Base-by-base conservation (phyloP, 257 asterid species). In the Gentiana straminea region DNA sequence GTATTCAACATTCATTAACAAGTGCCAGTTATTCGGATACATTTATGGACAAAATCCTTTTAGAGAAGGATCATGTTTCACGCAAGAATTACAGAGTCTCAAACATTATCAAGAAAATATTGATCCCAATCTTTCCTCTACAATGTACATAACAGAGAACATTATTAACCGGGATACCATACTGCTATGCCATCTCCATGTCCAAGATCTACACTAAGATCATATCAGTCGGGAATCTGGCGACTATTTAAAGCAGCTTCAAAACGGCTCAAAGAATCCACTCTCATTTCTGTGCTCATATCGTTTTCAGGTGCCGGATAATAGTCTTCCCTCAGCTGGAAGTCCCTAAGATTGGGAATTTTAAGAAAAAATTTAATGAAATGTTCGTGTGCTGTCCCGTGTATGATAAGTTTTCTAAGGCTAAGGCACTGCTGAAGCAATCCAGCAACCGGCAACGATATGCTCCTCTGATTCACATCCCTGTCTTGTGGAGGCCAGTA, bases 211-310 rank as follows among this genome's bases (percentile, higher is more conserved):
- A 13, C 3, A 8, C 15, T n/a, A 6, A 2, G 4, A 9, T 52
- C 46, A 55, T 33, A 47, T 83, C 80, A 91, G 58, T 91, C 95
- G 2, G 77, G 15, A 55, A 88, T 85, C 64, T 5, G 82, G 13
- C 94, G 89, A 41, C 80, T 63, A 51, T 92, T 85, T 39, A 83
- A 80, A 38, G 86, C 75, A 47, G 71, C 87, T 72, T 92, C 97
- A 44, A 85, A 92, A 32, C 97, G 82, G 66, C 89, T 72, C 52
- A 94, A 81, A 2, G 98, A 92, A 57, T 81, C 95, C 0, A 78
- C 74, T 75, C 97, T 85, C 93, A 92, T 83, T 79, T 88, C 98
- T 0, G 98, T 92, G 79, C 97, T 85, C 97, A 85, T 92, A 64
- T 88, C 98, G 59, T 77, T 79, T 75, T 88, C 97, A 0, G 97